Base-by-base conservation (phyloP, 352 stramenopile genomes). In the Globisporangium megalacanthum region DNA sequence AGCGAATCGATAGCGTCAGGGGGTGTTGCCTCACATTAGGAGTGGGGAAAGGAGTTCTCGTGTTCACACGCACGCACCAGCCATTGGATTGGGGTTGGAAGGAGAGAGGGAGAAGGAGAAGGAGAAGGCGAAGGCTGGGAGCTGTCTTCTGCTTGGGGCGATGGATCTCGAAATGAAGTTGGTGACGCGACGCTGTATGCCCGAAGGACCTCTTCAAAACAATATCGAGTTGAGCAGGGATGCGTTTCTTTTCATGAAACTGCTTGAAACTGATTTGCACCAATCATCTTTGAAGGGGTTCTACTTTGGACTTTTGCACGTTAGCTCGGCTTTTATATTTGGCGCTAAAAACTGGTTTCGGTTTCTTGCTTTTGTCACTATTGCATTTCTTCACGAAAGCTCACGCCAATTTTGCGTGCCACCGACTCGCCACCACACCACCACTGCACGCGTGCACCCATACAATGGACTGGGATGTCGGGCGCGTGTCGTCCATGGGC, bases 381-480 rank as follows among this genome's bases (percentile, higher is more conserved):
- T 37, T 37, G 33, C 33, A 37, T 8, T 8, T 37, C 33, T 37
- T 8, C 4, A 37, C 33, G 8, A 37, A 37, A 37, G 33, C 33
- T 4, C 33, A 37, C 33, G n/a, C n/a, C n/a, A n/a, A n/a, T n/a
- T 8, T 37, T 8, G 33, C 33, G 33, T 37, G 5, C 5, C 33
- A 37, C 33, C 8, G n/a, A n/a, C n/a, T n/a, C n/a, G n/a, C n/a
- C n/a, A n/a, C 33, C 33, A 9, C 33, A 8, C 33, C 33, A 37
- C 33, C 33, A 9, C 33, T 8, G 8, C 33, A 8, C 33, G 33
- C 33, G 33, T 37, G 33, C 8, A 8, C 6, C n/a, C 41, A 19
- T n/a, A 49, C 51, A 31, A 94, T 94, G 84, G 84, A 94, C 62
- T 94, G 84, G 84, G 84, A 94, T 62, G 69, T 70, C 0, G 84